Base-by-base conservation (phyloP, 2,329 filamentous ascomycete genomes). In the Fusarium clavum region DNA sequence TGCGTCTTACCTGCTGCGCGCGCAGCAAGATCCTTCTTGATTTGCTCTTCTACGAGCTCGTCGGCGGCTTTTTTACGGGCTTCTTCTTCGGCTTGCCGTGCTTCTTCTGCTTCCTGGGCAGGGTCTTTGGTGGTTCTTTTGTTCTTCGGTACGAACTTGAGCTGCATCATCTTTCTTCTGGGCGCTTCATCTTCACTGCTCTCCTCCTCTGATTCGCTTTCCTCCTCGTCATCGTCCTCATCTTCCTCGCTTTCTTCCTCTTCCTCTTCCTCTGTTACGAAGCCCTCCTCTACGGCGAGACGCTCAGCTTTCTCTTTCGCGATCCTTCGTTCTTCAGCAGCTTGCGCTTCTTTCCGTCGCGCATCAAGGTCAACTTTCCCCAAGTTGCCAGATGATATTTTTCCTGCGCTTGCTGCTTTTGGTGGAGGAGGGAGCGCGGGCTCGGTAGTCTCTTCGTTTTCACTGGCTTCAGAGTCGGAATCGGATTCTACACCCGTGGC, bases 41-140 rank as follows among this genome's bases (percentile, higher is more conserved):
- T 89, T 77, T 98, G 94, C 73, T 94, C 93, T 77, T 97, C 94
- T 16, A 99, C 89, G 12, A 98, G 83, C 60, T 88, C 90, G 78
- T 97, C 91, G 14, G 92, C 88, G 41, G 91, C 90, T 77, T 91
- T 90, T 67, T 88, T 89, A 38, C 88, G 87, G 3, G 85, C 89
- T 60, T 87, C 90, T 62, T 91, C 89, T 48, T 87, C 87, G 4
- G 84, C 87, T 5, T 73, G 67, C 2, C 76, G 77, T 6, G 76
- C 75, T 10, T 75, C 79, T 49, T 82, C 79, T 45, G 78, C 73
- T 74, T 83, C 67, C 53, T 77, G 73, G 41, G 74, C 77, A 24
- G 70, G 73, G 63, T 76, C 73, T 38, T 76, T 74, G 11, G 63
- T 70, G 22, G 74, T 77, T 43, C 88, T 83, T 70, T 88, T 84